These are phyloP conservation scores for Trichophyton equinum DNA, from an alignment of 2,329 filamentous ascomycete species.

Conservation along the genomic window DNA sequence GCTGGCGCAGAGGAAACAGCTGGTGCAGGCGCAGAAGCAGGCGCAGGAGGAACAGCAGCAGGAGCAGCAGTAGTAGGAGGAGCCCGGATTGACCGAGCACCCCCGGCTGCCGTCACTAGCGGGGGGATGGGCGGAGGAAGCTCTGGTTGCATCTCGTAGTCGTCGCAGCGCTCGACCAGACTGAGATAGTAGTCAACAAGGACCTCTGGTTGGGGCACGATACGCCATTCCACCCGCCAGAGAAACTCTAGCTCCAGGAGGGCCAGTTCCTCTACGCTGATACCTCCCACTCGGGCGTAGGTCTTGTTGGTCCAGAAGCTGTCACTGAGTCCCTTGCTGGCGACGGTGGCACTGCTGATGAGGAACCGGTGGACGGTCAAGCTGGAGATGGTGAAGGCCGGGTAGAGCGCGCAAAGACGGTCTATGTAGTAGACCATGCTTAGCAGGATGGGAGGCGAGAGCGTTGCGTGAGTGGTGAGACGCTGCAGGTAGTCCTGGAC, in stretches of 20 bases:
- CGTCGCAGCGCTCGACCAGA: slow-evolving; percentile 56
- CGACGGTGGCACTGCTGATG: slow-evolving; percentile 89
- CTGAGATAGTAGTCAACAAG: slow-evolving; percentile 87
- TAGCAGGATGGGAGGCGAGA: slow-evolving; percentile 84
- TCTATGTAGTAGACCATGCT: slow-evolving; percentile 99
- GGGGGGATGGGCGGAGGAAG: neutral
- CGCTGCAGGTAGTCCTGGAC: slow-evolving; percentile 88
- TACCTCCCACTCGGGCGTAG: slow-evolving; percentile 85
- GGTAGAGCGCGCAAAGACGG: slow-evolving; percentile 79
- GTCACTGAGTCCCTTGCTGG: slow-evolving; percentile 89
- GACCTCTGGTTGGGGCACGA: slow-evolving; percentile 88
- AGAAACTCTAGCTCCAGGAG: slow-evolving; percentile 88
- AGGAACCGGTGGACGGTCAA: slow-evolving; percentile 94
- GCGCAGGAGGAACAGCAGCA: neutral
- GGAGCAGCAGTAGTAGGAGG: too few species aligned
- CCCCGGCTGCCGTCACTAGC: neutral
- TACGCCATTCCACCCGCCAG: slow-evolving; percentile 86
- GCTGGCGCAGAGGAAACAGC: neutral
- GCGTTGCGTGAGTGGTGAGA: slow-evolving; percentile 82
- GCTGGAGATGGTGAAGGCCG: slow-evolving; percentile 90
- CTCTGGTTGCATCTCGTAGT: slow-evolving; percentile 41
- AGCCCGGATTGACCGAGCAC: neutral
- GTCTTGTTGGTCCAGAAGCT: slow-evolving; percentile 98
- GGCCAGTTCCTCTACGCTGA: slow-evolving; percentile 79
- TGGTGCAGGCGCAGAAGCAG: neutral